These are phyloP conservation scores for Penicillium cataractarum DNA, from an alignment of 495 filamentous ascomycete species.

Conservation along the genomic window DNA sequence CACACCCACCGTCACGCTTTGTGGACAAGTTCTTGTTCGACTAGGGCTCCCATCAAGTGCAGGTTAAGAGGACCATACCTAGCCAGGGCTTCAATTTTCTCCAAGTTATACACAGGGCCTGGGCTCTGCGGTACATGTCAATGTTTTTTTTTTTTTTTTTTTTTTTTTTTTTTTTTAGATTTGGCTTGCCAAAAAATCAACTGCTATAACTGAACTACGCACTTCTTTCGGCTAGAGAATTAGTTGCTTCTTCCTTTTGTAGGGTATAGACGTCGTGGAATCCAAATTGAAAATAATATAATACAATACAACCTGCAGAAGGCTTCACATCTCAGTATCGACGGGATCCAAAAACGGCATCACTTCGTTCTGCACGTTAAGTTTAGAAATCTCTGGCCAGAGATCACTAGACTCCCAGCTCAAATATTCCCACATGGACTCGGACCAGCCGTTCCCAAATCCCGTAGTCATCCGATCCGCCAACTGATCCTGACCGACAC, in stretches of 20 bases:
- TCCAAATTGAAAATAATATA: neutral
- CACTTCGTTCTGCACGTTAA: conserved; percentile 1
- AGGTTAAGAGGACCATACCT: too few species aligned
- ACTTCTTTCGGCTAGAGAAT: neutral
- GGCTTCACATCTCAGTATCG: neutral
- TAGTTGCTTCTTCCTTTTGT: neutral
- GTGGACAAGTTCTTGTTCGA: neutral
- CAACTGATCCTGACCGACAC: conserved; percentile 5
- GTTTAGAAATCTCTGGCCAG: conserved; percentile 21
- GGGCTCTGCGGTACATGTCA: neutral
- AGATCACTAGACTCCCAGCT: conserved; percentile 30
- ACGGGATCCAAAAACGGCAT: conserved; percentile 12
- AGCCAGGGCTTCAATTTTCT: too few species aligned
- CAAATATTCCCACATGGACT: conserved; percentile 38
- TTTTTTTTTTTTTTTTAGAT: too few species aligned
- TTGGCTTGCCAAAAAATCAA: too few species aligned
- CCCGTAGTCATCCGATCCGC: conserved; percentile 17
- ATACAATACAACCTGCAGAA: neutral
- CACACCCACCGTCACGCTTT: neutral
- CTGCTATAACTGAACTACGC: neutral
- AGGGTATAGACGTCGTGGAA: neutral
- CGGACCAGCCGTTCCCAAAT: conserved; percentile 22
- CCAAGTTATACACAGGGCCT: too few species aligned
- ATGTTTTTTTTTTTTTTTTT: neutral
- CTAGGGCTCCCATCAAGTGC: neutral